Evolutionary conservation across 257 asterid species (phyloP).

Genomic region (Datura wrightii): DNA sequence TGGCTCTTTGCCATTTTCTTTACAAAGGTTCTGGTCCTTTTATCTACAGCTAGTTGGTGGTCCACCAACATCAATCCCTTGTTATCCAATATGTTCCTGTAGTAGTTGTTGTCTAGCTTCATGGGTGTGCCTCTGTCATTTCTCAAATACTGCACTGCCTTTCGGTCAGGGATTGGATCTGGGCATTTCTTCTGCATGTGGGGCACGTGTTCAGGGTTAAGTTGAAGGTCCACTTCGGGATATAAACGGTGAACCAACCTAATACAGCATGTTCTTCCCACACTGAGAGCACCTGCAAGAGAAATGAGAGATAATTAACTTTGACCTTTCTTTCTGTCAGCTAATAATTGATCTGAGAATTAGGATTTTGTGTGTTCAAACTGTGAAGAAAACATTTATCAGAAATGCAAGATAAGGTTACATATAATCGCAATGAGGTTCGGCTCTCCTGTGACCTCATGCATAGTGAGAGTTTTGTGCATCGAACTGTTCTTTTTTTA

Average conservation of each 20-base stretch:
- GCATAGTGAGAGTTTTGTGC: not conserved
- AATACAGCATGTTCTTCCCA: conserved; percentile 83
- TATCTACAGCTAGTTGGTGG: conserved; percentile 80
- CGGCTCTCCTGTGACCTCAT: not conserved
- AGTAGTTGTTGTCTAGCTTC: conserved; percentile 89
- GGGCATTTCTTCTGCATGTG: conserved; percentile 98
- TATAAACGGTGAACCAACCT: conserved; percentile 88
- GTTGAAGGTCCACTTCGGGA: conserved; percentile 84
- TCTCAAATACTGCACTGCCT: conserved; percentile 97
- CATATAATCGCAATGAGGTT: not conserved
- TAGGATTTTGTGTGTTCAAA: not conserved
- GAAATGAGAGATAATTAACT: not conserved
- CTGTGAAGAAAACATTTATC: not conserved
- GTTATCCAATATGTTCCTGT: conserved; percentile 85
- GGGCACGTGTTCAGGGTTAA: conserved; percentile 71
- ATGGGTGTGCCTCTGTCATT: conserved; percentile 95
- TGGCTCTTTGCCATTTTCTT: conserved; percentile 95
- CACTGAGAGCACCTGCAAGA: conserved; percentile 79
- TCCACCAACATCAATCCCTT: conserved; percentile 84
- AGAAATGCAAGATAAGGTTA: not conserved
- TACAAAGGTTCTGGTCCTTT: conserved; percentile 74
- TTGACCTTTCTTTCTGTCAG: not conserved
- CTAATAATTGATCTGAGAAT: not conserved
- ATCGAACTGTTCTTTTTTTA: not conserved
- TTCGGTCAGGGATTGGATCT: conserved; percentile 90